Percentiles rank a stretch among this genome's conserved stretches.
These are phyloP conservation scores for Talaromyces sp. DNA, from an alignment of 2,329 filamentous ascomycete genomes.

Conservation along the genomic window DNA sequence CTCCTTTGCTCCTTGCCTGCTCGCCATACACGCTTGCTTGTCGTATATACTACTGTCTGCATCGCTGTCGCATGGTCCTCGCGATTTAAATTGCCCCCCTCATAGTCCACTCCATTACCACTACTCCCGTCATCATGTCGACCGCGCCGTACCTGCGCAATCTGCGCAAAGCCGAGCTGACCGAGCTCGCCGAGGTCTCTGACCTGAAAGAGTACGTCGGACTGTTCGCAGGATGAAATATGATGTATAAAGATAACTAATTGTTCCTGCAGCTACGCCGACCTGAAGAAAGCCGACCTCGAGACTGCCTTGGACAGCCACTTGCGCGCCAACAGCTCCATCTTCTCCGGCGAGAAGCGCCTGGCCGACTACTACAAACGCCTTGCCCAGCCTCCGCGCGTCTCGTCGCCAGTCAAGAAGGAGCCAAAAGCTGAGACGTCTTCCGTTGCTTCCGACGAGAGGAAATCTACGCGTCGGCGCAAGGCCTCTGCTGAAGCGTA, in stretches of 20 bases:
- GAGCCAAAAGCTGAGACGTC: slow-evolving; percentile 35
- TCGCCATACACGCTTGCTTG: background rate
- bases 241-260: too few species aligned
- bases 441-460: slow-evolving; percentile 18
- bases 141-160: slow-evolving; percentile 67
- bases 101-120: slow-evolving; percentile 7
- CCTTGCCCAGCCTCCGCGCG: slow-evolving; percentile 29
- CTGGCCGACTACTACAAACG: slow-evolving; percentile 71
- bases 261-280: slow-evolving; percentile 52
- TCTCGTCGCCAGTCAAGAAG: slow-evolving; percentile 45
- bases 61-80: slow-evolving; percentile 41
- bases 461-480: slow-evolving; percentile 33
- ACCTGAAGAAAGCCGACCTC: slow-evolving; percentile 72
- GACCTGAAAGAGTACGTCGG: slow-evolving; percentile 65
- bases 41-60: background rate
- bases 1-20: background rate
- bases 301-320: slow-evolving; percentile 68
- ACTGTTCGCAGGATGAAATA: too few species aligned
- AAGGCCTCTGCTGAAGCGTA: slow-evolving; percentile 33
- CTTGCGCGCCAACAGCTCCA: slow-evolving; percentile 62
- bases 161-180: slow-evolving; percentile 76
- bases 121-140: slow-evolving; percentile 27
- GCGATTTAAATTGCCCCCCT: slow-evolving; percentile 32
- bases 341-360: slow-evolving; percentile 57
- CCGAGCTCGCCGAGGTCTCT: slow-evolving; percentile 65